phyloP scores from a whole-genome alignment of 1,284 basidiomycete species.

The Microbotryomycetes sp. region DNA sequence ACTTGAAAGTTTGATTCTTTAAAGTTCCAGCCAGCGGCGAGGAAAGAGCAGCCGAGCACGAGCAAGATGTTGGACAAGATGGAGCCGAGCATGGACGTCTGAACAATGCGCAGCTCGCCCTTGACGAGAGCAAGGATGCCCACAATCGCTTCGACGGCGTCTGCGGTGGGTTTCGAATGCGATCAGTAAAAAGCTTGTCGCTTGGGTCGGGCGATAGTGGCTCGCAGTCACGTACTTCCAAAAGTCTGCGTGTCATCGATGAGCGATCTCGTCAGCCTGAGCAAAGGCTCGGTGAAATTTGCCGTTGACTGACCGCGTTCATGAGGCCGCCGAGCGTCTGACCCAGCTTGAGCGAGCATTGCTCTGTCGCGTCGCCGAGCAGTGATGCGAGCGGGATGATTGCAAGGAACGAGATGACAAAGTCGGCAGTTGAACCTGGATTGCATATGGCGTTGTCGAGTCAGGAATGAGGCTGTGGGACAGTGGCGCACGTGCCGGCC shows the following conservation, averaged over 20 bases:
- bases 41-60: constrained; percentile 75
- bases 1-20: constrained; percentile 66
- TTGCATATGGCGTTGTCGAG: constrained; percentile 35
- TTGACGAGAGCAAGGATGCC: constrained; percentile 54
- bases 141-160: constrained; percentile 43
- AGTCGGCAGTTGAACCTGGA: constrained; percentile 78
- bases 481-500: not conserved
- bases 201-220: too few species aligned
- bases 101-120: constrained; percentile 73
- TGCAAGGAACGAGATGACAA: constrained; percentile 72
- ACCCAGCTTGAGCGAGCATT: constrained; percentile 55
- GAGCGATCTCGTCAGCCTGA: not conserved
- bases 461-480: not conserved
- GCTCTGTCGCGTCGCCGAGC: constrained; percentile 78
- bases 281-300: constrained; percentile 16
- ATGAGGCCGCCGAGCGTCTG: constrained; percentile 75
- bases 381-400: constrained; percentile 72
- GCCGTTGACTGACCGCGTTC: constrained; percentile 58
- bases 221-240: constrained; percentile 9
- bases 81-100: constrained; percentile 57
- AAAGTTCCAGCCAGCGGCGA: constrained; percentile 56
- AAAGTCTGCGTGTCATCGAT: constrained; percentile 14
- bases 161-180: not conserved
- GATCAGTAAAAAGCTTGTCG: too few species aligned
- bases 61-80: constrained; percentile 62